phyloP scores from a whole-genome alignment of 495 filamentous ascomycete species.

The Aspergillus baeticus region DNA sequence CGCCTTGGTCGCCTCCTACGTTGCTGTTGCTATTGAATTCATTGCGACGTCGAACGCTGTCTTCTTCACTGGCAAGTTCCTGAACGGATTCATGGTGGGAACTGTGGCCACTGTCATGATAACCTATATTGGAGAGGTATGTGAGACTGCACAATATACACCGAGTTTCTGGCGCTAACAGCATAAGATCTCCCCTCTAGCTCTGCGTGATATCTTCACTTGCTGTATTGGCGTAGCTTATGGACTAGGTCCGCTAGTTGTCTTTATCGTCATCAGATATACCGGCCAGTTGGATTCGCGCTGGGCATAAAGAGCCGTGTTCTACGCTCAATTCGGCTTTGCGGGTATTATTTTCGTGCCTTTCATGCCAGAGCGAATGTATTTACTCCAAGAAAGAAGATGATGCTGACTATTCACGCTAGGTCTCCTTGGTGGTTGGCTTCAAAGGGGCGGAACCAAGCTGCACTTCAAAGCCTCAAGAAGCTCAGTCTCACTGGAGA shows the following conservation, averaged over 20 bases:
- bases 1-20: neutral
- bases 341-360: neutral
- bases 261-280: neutral
- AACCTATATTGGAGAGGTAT: neutral
- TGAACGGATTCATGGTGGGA: neutral
- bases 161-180: no score
- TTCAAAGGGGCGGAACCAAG: neutral
- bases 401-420: no score
- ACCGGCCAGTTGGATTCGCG: neutral
- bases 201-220: neutral
- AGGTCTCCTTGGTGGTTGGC: neutral
- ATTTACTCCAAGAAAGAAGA: neutral
- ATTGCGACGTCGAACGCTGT: neutral
- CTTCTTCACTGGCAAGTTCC: neutral
- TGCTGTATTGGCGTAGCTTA: neutral
- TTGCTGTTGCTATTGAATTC: neutral
- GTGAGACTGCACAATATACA: no score
- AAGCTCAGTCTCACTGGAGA: neutral
- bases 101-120: neutral
- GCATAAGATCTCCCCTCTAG: neutral
- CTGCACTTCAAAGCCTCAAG: neutral
- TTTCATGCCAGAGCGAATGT: neutral
- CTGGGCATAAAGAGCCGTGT: neutral
- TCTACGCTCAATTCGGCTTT: neutral
- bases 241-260: neutral